phyloP scores from a whole-genome alignment of 2,329 filamentous ascomycete genomes.

The Didymella pomorum region DNA sequence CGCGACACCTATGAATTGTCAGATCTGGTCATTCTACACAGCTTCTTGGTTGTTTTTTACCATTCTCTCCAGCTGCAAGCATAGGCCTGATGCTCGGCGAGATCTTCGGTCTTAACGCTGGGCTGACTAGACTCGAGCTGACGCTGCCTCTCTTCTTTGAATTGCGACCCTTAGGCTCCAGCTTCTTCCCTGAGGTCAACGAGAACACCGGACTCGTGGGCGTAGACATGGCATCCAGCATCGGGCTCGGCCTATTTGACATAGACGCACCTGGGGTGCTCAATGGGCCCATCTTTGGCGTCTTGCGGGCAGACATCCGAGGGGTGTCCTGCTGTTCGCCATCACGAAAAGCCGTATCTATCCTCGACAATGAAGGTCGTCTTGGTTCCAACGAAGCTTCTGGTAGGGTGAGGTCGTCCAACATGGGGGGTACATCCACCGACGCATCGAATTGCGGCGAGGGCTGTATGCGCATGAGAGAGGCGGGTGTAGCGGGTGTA shows the following conservation, averaged over 20 bases:
- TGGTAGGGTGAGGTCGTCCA: slow-evolving; percentile 75
- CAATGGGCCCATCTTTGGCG: slow-evolving; percentile 69
- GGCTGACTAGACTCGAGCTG: slow-evolving; percentile 73
- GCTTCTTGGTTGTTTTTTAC: slow-evolving; percentile 54
- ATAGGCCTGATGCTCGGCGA: slow-evolving; percentile 94
- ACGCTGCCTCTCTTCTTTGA: slow-evolving; percentile 65
- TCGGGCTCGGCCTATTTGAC: slow-evolving; percentile 57
- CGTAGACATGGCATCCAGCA: slow-evolving; percentile 61
- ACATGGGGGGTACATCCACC: slow-evolving; percentile 38
- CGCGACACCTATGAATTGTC: slow-evolving; percentile 52
- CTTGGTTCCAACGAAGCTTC: slow-evolving; percentile 64
- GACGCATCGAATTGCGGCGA: slow-evolving; percentile 44
- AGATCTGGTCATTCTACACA: slow-evolving; percentile 7
- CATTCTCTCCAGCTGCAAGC: slow-evolving; percentile 68
- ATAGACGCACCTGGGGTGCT: slow-evolving; percentile 54
- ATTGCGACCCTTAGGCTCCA: slow-evolving; percentile 41
- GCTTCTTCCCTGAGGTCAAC: slow-evolving; percentile 38
- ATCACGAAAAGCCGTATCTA: slow-evolving; percentile 60
- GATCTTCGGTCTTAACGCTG: slow-evolving; percentile 85
- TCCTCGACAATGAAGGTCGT: slow-evolving; percentile 57
- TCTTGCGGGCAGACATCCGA: slow-evolving; percentile 70
- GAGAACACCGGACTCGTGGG: slow-evolving; percentile 54
- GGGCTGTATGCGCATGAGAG: slow-evolving; percentile 71
- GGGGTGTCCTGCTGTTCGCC: slow-evolving; percentile 63
- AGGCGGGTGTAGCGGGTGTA: slow-evolving; percentile 77